phyloP scores from a whole-genome alignment of 257 asterid species.

The Galeopsis tetrahit region DNA sequence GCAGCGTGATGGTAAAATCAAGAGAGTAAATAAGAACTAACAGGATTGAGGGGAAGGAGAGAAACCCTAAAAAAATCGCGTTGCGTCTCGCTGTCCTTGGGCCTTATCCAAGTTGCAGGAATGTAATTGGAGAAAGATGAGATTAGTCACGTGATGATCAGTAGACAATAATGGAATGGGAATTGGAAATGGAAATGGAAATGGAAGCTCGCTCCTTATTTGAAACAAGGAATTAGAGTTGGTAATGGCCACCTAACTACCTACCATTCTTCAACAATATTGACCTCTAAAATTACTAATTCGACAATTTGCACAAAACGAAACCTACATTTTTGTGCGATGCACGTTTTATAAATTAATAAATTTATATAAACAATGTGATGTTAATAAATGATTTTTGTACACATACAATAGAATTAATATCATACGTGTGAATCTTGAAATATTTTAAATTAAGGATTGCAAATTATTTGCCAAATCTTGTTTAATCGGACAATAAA shows the following conservation, averaged over 20 bases:
- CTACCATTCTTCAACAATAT: neutral
- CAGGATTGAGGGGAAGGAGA: neutral
- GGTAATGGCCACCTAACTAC: constrained; percentile 9
- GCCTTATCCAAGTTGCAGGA: constrained; percentile 35
- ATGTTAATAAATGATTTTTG: no score
- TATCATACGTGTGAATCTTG: no score
- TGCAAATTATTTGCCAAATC: no score
- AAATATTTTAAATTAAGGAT: no score
- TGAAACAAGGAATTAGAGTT: neutral
- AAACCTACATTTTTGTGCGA: neutral
- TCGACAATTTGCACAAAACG: neutral
- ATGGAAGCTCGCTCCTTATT: neutral
- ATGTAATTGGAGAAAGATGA: constrained; percentile 5
- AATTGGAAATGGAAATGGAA: no score
- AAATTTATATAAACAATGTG: no score
- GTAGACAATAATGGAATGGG: constrained; percentile 24
- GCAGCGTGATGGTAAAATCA: constrained; percentile 7
- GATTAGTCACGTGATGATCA: constrained; percentile 33
- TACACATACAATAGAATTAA: no score
- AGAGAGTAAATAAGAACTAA: neutral
- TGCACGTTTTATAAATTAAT: no score
- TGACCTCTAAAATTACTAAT: constrained; percentile 15
- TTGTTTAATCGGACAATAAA: no score
- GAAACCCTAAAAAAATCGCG: constrained; percentile 23
- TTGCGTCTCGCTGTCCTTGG: neutral